These are phyloP conservation scores for Pythium brachiatum DNA, from an alignment of 352 stramenopile species.

Conservation along the genomic window DNA sequence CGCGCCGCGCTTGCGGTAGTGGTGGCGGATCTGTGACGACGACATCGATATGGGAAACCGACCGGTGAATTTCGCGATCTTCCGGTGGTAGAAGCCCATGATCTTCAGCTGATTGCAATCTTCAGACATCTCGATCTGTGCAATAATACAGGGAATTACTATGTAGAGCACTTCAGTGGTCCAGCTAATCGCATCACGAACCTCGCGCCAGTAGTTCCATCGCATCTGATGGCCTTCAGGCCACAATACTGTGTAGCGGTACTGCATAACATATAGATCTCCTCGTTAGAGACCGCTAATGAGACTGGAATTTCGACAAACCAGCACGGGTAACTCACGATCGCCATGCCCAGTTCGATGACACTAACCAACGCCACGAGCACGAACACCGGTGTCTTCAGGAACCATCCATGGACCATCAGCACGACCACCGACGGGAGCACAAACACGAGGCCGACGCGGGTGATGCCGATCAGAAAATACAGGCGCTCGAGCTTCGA, in stretches of 20 bases:
- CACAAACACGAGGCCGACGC: slow-evolving; percentile 52
- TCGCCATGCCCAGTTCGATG: slow-evolving; percentile 42
- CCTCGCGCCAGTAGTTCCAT: slow-evolving; percentile 74
- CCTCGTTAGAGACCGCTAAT: background rate
- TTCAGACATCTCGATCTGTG: slow-evolving; percentile 68
- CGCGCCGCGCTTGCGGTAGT: slow-evolving; percentile 49
- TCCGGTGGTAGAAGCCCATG: slow-evolving; percentile 80
- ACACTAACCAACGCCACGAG: slow-evolving; percentile 51
- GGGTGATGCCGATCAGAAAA: slow-evolving; percentile 48
- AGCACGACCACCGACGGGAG: slow-evolving; percentile 47
- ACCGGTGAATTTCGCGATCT: slow-evolving; percentile 72
- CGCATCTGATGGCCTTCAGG: slow-evolving; percentile 65
- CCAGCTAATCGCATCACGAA: slow-evolving; percentile 12
- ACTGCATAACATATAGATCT: slow-evolving; percentile 27
- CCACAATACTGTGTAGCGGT: slow-evolving; percentile 70
- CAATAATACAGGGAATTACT: background rate
- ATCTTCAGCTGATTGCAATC: slow-evolving; percentile 79
- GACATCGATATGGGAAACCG: slow-evolving; percentile 50
- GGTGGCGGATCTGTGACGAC: slow-evolving; percentile 40
- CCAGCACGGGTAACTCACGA: slow-evolving; percentile 35
- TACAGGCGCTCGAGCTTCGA: slow-evolving; percentile 51
- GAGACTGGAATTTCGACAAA: background rate
- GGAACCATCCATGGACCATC: slow-evolving; percentile 48
- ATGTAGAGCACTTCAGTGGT: background rate
- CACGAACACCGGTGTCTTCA: slow-evolving; percentile 61